Conservation (phyloP, 352 stramenopile species). For the Phytopythium mirpurense region DNA sequence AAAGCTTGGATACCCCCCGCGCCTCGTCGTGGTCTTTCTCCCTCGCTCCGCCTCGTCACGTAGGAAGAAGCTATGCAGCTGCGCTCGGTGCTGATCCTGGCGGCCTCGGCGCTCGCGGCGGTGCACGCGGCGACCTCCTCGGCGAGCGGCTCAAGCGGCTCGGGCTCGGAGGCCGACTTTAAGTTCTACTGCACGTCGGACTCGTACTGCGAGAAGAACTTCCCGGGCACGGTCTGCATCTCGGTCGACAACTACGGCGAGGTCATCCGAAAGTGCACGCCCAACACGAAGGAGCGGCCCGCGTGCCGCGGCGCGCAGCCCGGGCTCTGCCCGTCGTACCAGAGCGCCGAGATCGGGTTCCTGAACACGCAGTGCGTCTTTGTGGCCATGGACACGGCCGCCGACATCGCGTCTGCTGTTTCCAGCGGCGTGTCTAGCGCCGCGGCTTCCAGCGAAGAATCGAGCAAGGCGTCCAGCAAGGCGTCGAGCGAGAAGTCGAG, state of each 20-base stretch:
- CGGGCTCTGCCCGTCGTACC: conserved; percentile 75
- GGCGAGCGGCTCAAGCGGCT: conserved; percentile 4
- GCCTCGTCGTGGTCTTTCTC: neutral
- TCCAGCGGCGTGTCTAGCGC: conserved; percentile 14
- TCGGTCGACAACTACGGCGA: conserved; percentile 72
- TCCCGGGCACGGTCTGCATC: conserved; percentile 69
- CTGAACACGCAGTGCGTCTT: conserved; percentile 84
- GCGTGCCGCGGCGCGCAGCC: conserved; percentile 68
- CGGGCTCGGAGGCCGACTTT: conserved; percentile 22
- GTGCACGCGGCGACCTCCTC: conserved; percentile 11
- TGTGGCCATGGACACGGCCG: conserved; percentile 48
- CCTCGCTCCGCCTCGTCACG: neutral
- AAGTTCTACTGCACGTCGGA: conserved; percentile 64
- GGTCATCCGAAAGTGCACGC: conserved; percentile 73
- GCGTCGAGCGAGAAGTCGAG: neutral
- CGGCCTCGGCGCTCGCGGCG: conserved; percentile 21
- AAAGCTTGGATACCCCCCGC: neutral
- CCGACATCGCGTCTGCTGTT: conserved; percentile 10
- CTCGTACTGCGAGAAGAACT: conserved; percentile 63
- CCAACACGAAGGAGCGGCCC: conserved; percentile 66
- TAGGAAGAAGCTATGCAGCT: conserved; percentile 36
- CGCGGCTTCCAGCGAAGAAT: conserved; percentile 3
- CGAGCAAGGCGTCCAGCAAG: conserved; percentile 9
- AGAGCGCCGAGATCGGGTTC: conserved; percentile 63
- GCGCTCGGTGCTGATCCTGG: conserved; percentile 24